These are phyloP conservation scores for Cryphonectria carpinicola DNA, from an alignment of 2,329 filamentous ascomycete species.

Conservation along the genomic window DNA sequence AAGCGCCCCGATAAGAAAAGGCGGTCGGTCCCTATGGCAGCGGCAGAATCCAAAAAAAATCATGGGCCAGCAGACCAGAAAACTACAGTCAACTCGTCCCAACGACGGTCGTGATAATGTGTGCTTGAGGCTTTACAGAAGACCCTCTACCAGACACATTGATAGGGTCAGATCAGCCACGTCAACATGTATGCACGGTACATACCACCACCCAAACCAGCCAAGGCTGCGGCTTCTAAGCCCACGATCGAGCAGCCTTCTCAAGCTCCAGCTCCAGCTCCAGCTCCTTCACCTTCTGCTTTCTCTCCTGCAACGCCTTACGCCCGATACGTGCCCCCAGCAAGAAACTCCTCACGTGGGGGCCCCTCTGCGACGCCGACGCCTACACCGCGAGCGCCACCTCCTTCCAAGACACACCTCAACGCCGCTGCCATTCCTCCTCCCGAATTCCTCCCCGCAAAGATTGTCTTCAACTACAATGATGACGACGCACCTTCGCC, in stretches of 20 bases:
- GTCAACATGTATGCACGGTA: constrained; percentile 42
- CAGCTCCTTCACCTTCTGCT: constrained; percentile 30
- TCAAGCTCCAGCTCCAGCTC: constrained; percentile 26
- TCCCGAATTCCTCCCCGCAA: constrained; percentile 14
- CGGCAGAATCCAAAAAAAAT: constrained; percentile 41
- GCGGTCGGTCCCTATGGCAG: constrained; percentile 36
- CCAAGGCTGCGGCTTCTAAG: constrained; percentile 34
- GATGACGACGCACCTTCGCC: constrained; percentile 27
- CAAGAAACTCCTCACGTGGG: constrained; percentile 2
- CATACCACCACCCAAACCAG: constrained; percentile 41
- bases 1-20: constrained; percentile 31
- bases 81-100: background rate
- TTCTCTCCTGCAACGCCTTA: constrained; percentile 28
- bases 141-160: background rate
- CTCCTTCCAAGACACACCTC: constrained; percentile 22
- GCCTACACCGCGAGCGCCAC: constrained; percentile 8
- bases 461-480: constrained; percentile 36
- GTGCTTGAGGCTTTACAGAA: background rate
- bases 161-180: too few relatives aligned
- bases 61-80: constrained; percentile 7
- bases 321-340: constrained; percentile 29
- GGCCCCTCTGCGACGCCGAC: background rate
- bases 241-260: constrained; percentile 23
- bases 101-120: background rate
- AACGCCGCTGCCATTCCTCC: constrained; percentile 27